A percentile compares a stretch with the other conserved stretches of the same genome.
These are phyloP conservation scores for Krasilnikovozyma curviuscula DNA, from an alignment of 768 basidiomycete species.

Conservation along the genomic window DNA sequence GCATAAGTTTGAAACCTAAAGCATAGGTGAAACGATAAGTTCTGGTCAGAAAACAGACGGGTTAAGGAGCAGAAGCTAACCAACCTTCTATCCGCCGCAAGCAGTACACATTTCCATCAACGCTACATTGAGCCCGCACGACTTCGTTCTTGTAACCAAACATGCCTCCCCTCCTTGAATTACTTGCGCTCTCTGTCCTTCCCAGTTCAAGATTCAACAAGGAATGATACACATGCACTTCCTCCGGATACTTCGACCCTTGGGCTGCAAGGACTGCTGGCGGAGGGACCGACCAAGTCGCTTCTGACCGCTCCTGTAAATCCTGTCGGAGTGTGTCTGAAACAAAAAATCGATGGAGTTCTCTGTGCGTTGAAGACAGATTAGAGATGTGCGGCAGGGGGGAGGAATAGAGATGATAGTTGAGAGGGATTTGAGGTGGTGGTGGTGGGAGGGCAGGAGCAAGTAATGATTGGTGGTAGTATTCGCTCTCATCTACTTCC, in stretches of 20 bases:
- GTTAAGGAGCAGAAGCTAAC: conserved; percentile 16
- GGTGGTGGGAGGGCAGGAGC: too few species aligned
- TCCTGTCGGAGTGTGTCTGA: conserved; percentile 55
- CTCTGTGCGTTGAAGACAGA: conserved; percentile 29
- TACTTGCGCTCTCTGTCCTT: conserved; percentile 20
- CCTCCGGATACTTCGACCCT: conserved; percentile 47
- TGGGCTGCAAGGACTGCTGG: conserved; percentile 24
- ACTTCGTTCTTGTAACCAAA: conserved; percentile 69
- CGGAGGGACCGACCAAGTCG: conserved; percentile 19
- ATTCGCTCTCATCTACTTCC: too few species aligned
- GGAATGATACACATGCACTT: conserved; percentile 76
- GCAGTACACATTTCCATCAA: conserved; percentile 58
- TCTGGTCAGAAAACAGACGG: background rate
- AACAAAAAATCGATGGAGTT: conserved; percentile 47
- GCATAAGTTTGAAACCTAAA: conserved; percentile 61
- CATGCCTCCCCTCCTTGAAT: conserved; percentile 40
- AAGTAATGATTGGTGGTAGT: too few species aligned
- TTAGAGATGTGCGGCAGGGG: conserved; percentile 39
- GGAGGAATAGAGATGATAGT: conserved; percentile 80
- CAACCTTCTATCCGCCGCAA: conserved; percentile 74
- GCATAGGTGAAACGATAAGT: background rate
- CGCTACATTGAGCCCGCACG: conserved; percentile 58
- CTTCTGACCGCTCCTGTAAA: conserved; percentile 36
- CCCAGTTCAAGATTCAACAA: conserved; percentile 51
- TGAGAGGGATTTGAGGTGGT: too few species aligned